phyloP scores from a whole-genome alignment of 83 land plant genomes.

The Diphasiastrum complanatum region DNA sequence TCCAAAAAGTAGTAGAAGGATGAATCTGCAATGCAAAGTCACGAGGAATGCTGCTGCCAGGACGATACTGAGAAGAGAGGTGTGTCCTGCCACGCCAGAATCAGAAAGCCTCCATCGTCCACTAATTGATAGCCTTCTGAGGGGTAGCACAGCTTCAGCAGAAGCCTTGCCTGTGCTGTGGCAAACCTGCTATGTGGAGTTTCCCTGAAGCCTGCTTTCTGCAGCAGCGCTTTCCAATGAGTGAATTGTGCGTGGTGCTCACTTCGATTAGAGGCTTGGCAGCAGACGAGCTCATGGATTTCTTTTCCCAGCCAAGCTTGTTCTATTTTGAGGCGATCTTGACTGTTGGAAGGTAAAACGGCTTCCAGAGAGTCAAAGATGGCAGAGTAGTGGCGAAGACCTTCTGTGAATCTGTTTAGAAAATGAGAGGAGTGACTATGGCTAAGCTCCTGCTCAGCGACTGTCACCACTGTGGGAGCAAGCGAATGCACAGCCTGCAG shows the following conservation, averaged over 20 bases:
- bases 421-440: slow-evolving; percentile 5
- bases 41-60: no score
- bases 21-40: no score
- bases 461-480: slow-evolving; percentile 29
- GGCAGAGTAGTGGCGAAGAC: slow-evolving; percentile 50
- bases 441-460: slow-evolving; percentile 40
- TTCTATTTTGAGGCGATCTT: slow-evolving; percentile 43
- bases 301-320: slow-evolving; percentile 39
- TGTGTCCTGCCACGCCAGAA: slow-evolving; percentile 46
- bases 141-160: slow-evolving; percentile 45
- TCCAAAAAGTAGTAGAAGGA: no score
- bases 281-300: slow-evolving; percentile 10
- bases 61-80: slow-evolving; percentile 49
- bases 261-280: not conserved
- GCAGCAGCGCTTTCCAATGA: slow-evolving; percentile 30
- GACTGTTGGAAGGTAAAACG: slow-evolving; percentile 34
- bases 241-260: slow-evolving; percentile 8
- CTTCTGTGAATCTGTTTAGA: slow-evolving; percentile 35
- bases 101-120: slow-evolving; percentile 29
- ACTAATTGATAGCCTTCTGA: slow-evolving; percentile 48
- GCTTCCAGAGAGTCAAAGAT: slow-evolving; percentile 61
- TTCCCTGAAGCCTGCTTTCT: slow-evolving; percentile 24
- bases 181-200: slow-evolving; percentile 34
- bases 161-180: slow-evolving; percentile 45
- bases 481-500: slow-evolving; percentile 27